Evolutionary conservation across 1,284 basidiomycete species (phyloP), one percentile per base, ranked within the genome.

Genomic region (Ustilago bromivora): DNA sequence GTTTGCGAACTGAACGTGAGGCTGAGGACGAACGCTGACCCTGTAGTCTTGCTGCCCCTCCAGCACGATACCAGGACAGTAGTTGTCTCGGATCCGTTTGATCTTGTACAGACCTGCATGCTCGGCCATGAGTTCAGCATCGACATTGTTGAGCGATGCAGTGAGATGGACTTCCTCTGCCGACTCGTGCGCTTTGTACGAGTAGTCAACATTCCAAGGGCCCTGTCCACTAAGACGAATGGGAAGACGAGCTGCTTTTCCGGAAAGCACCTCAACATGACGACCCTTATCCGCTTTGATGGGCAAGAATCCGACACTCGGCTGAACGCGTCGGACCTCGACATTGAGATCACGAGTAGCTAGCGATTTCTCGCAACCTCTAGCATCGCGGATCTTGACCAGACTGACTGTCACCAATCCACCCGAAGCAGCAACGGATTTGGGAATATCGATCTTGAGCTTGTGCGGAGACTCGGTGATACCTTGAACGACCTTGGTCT

Each of bases 281-380:
- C 81, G 76, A n/a, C 57, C 65, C 31, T 57, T 60, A 6, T 62
- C 61, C 9, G 91, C 90, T 72, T 89, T 81, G 58, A 68, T 55
- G 10, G 80, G 89, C 46, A 92, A 90, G 87, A 98, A 97, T 81
- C 91, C 92, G 23, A 90, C 94, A 1, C 93, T 96, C 3, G 96
- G 94, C 91, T 93, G 92, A 15, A 92, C 89, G 64, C 94, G 89
- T 79, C 93, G 91, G n/a, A 98, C 94, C 78, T 94, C 94, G 61
- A 97, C 92, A n/a, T 91, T 90, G 57, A 97, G 88, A 15, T 94
- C 93, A 19, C 92, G 91, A 0, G 92, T 91, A 23, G 91, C 90
- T 31, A 98, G 87, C 19, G 91, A 86, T 47, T 93, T 90, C 82
- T 92, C 92, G 87, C 96, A 98, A 23, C 93, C 92, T 81, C 94